Base-by-base conservation (phyloP, 805 yeast species). In the Starmerella floricola region DNA sequence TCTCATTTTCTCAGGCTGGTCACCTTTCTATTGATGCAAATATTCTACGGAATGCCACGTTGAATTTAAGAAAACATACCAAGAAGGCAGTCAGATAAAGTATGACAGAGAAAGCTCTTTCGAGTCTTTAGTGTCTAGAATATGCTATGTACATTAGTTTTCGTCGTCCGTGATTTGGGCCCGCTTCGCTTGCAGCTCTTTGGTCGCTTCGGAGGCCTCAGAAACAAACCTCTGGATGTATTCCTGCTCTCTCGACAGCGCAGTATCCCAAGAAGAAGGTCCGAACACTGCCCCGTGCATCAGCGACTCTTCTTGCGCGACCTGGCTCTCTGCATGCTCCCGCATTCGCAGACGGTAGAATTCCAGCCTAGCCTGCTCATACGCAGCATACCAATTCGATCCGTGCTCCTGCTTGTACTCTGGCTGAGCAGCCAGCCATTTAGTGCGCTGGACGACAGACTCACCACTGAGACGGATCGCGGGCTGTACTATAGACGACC, bases 381-480 rank as follows among this genome's bases (percentile, higher is more conserved):
- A 91, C 0, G 95, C 93, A 15, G 74, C 75, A 36, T 31, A 65
- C 58, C 49, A 62, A 44, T 36, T 63, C 45, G 31, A 46, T 31
- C 34, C 58, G 52, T 20, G 51, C 48, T 35, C 32, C 3, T 37
- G 46, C 18, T 21, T 20, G 42, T 52, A 53, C 15, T 41, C 51
- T 5, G 63, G 58, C 12, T 61, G 62, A 18, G 66, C 61, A 40
- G 74, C 55, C 31, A 82, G 56, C 57, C 71, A 76, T 34, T 80
- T 45, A 1, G 87, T 71, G 59, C 91, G 71, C 59, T 79, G 88
- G 2, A 81, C 85, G 8, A 82, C 91, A 45, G 76, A 72, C 62
- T 91, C 98, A 46, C 97, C 97, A 55, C 85, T 94, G 29, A 91
- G 67, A 18, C 79, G 79, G 58, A 79, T 78, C 34, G 69, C 64